Conservation (phyloP, 2,329 filamentous ascomycete genomes). For the Chalara sp. region DNA sequence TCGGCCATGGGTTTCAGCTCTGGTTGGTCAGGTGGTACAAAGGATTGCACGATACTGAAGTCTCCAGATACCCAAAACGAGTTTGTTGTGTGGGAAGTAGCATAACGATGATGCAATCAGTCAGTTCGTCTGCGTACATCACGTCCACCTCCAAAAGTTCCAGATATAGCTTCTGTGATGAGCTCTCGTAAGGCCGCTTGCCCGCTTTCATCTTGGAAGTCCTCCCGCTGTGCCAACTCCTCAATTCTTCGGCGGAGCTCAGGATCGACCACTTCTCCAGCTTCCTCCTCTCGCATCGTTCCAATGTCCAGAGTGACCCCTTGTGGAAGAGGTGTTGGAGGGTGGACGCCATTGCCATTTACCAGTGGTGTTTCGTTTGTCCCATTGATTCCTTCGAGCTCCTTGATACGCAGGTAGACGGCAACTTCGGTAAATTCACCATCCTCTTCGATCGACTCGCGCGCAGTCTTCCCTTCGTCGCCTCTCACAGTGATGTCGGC, state of each 20-base stretch:
- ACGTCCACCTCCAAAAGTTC: conserved; percentile 57
- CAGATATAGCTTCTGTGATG: conserved; percentile 72
- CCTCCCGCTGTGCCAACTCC: conserved; percentile 73
- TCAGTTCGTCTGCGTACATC: conserved; percentile 57
- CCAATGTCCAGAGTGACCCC: conserved; percentile 74
- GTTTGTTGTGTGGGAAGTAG: conserved; percentile 55
- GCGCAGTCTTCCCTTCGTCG: conserved; percentile 69
- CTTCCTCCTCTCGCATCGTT: conserved; percentile 61
- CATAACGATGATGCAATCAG: conserved; percentile 31
- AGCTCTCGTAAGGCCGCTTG: conserved; percentile 74
- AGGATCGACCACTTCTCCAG: conserved; percentile 63
- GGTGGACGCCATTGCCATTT: conserved; percentile 2
- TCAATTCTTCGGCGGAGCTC: conserved; percentile 84
- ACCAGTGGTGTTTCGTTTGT: conserved; percentile 13
- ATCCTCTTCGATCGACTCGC: conserved; percentile 73
- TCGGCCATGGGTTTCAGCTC: conserved; percentile 45
- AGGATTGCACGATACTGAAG: conserved; percentile 48
- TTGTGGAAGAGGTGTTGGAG: conserved; percentile 60
- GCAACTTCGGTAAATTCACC: conserved; percentile 71
- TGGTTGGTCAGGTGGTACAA: conserved; percentile 35
- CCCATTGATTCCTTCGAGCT: conserved; percentile 23
- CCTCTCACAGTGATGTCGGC: conserved; percentile 61
- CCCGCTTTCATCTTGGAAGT: conserved; percentile 75
- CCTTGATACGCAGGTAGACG: conserved; percentile 53
- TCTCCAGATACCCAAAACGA: conserved; percentile 42